Conservation (phyloP, 345 rosid genomes). For the Salix suchowensis region DNA sequence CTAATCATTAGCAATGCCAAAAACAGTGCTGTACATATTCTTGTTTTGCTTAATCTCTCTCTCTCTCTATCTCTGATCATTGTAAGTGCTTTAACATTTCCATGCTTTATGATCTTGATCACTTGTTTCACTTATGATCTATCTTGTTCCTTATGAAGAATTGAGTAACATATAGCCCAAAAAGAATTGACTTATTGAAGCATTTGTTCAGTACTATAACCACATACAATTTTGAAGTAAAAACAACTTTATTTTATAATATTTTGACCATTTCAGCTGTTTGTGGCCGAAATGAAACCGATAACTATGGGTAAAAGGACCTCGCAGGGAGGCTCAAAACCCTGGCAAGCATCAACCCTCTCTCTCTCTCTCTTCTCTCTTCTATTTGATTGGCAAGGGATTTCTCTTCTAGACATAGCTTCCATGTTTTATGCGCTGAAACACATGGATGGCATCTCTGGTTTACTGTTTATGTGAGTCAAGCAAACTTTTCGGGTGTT, state of each 20-base stretch:
- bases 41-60: slow-evolving; percentile 20
- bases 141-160: not conserved
- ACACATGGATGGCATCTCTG: slow-evolving; percentile 27
- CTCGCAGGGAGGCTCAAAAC: slow-evolving; percentile 15
- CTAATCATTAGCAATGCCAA: slow-evolving; percentile 20
- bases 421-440: slow-evolving; percentile 24
- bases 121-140: slow-evolving; percentile 16
- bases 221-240: too few relatives aligned
- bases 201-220: not conserved
- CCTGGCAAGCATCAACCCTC: slow-evolving; percentile 7
- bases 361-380: not conserved
- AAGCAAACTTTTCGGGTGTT: slow-evolving; percentile 14
- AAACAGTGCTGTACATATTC: slow-evolving; percentile 28
- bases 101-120: slow-evolving; percentile 32
- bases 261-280: too few relatives aligned
- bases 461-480: slow-evolving; percentile 32
- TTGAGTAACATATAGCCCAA: not conserved
- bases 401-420: slow-evolving; percentile 21
- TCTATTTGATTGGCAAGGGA: not conserved
- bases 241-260: too few relatives aligned
- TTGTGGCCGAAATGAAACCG: too few relatives aligned
- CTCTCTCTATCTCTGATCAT: slow-evolving; percentile 25
- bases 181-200: not conserved
- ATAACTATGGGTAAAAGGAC: not conserved
- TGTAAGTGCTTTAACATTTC: slow-evolving; percentile 4